Evolutionary conservation across 2,329 filamentous ascomycete species (phyloP), one percentile per base, ranked within the genome.

Genomic region (Escovopsis sp.): DNA sequence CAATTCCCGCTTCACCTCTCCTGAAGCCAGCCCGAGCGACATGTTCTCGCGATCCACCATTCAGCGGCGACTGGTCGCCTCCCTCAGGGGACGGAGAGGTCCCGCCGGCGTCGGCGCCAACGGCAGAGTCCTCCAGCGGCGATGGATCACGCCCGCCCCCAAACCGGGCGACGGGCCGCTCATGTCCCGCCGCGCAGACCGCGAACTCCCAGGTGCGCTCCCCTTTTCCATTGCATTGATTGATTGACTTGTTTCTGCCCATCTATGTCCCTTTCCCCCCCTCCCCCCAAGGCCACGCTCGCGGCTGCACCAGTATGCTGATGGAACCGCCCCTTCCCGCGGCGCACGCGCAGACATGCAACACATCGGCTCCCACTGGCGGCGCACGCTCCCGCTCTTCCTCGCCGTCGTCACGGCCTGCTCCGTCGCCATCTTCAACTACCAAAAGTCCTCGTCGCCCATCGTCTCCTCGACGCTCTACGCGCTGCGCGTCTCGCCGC

Each of bases 391-490:
- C 30, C 89, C 89, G 41, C 66, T 94, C 58, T 96, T 96, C 71
- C 58, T 81, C 41, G 62, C 74, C 48, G 67, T 85, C 48, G 76
- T 94, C 51, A 73, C 75, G 39, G 69, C 72, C 42, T 81, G 80
- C 50, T 79, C 80, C 50, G 66, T 93, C 45, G 85, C 82, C 51
- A 95, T 98, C 62, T 96, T 98, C 81, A 98, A 98, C 73, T 96
- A 98, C 74, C 89, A 98, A 62, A 95, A 95, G 62, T 77, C 80
- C 43, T 86, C 84, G n/a, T 86, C 79, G 24, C 84, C 83, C 42
- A 75, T 89, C 27, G 84, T 95, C n/a, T 78, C 78, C 42, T 85
- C 83, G 42, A 91, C 87, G 5, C 74, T 98, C 25, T 98, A 96
- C 69, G 84, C 89, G 1, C 74, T 98, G 48, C 84, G 91, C 48